phyloP scores from a whole-genome alignment of 148 eudicot species.

The Chenopodium formosanum region DNA sequence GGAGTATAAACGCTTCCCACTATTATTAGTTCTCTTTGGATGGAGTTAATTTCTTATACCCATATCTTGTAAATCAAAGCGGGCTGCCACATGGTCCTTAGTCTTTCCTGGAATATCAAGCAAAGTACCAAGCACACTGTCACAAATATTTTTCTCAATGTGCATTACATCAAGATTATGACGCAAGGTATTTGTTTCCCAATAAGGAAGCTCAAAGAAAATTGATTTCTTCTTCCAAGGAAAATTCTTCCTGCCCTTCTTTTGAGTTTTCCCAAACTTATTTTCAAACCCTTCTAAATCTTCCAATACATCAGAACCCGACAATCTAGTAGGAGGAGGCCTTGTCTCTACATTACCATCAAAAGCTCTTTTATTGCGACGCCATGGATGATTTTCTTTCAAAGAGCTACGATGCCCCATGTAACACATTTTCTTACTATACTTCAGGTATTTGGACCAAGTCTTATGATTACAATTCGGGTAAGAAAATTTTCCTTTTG shows the following conservation, averaged over 20 bases:
- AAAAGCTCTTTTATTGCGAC: constrained; percentile 1
- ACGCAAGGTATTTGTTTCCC: not conserved
- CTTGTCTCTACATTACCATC: constrained; percentile 14
- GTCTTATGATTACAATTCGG: constrained; percentile 13
- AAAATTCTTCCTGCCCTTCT: not conserved
- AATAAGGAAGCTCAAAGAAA: constrained; percentile 23
- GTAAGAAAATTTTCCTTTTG: constrained; percentile 7
- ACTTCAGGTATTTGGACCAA: not conserved
- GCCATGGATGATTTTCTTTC: constrained; percentile 17
- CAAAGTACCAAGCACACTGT: constrained; percentile 16
- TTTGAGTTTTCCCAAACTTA: constrained; percentile 2
- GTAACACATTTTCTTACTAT: constrained; percentile 8
- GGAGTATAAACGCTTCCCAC: not conserved
- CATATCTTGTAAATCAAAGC: constrained; percentile 18
- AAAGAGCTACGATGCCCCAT: constrained; percentile 19
- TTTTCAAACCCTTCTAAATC: constrained; percentile 9
- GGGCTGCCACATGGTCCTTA: constrained; percentile 15
- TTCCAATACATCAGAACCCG: not conserved
- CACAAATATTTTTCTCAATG: constrained; percentile 26
- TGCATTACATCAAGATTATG: constrained; percentile 29
- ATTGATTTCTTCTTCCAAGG: constrained; percentile 10
- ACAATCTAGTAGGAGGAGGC: not conserved
- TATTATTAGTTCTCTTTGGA: not conserved
- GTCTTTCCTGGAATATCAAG: constrained; percentile 17
- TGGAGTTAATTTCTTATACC: constrained; percentile 4